A percentile compares a stretch with the other conserved stretches of the same genome.
Conservation (phyloP, 257 asterid species). For the Solanum infundibuliforme region DNA sequence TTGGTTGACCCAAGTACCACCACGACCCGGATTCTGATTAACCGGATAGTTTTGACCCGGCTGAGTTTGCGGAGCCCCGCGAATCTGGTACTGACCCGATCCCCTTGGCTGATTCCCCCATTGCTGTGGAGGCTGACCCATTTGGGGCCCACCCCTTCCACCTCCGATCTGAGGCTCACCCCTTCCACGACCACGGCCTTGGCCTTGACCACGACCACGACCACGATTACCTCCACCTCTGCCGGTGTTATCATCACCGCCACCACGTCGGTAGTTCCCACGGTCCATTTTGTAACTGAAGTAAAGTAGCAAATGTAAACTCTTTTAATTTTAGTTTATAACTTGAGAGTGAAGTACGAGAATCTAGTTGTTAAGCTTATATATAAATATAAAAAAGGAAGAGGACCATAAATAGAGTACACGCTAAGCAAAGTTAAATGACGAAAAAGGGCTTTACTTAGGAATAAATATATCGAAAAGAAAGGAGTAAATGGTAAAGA, state of each 20-base stretch:
- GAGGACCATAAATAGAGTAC: no score
- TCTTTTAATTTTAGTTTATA: not conserved
- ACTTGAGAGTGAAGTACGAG: not conserved
- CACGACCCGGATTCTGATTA: not conserved
- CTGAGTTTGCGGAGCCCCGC: not conserved
- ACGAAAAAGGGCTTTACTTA: constrained; percentile 6
- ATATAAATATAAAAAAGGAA: no score
- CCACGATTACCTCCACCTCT: constrained; percentile 4
- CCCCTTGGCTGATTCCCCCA: constrained; percentile 1
- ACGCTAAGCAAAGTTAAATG: not conserved
- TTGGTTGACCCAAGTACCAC: not conserved
- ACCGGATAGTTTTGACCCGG: not conserved
- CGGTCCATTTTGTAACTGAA: not conserved
- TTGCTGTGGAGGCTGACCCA: constrained; percentile 8
- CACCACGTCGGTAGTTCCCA: not conserved
- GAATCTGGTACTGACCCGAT: not conserved
- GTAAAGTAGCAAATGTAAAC: not conserved
- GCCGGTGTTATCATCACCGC: not conserved
- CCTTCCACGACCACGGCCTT: constrained; percentile 3
- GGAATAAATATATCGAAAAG: not conserved
- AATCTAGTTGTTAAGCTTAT: not conserved
- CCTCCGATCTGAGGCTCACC: not conserved
- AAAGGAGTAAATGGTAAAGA: not conserved
- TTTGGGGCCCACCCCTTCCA: not conserved
- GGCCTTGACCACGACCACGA: not conserved